phyloP scores from a whole-genome alignment of 1,139 yeast species.

The Taiozyma sp. region DNA sequence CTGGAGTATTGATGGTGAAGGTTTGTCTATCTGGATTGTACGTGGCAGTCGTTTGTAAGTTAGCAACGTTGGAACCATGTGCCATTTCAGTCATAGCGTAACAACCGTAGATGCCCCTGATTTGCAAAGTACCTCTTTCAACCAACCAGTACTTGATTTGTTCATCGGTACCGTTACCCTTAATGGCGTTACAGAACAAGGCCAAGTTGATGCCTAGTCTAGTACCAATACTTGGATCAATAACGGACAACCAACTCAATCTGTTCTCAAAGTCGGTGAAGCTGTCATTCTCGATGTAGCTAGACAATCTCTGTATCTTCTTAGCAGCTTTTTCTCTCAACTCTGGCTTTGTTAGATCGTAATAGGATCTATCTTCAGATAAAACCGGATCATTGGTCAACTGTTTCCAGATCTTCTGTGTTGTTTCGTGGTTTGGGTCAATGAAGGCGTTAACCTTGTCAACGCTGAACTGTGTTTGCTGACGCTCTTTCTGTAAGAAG shows the following conservation, averaged over 20 bases:
- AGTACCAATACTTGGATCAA: conserved; percentile 60
- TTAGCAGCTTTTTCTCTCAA: conserved; percentile 48
- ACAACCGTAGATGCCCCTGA: conserved; percentile 77
- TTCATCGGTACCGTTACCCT: conserved; percentile 65
- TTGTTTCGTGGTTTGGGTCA: conserved; percentile 45
- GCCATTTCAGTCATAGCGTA: conserved; percentile 94
- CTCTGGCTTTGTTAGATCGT: conserved; percentile 45
- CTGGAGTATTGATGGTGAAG: conserved; percentile 79
- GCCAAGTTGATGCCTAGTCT: conserved; percentile 70
- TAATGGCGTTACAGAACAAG: conserved; percentile 60
- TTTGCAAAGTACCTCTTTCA: conserved; percentile 60
- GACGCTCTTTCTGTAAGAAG: conserved; percentile 43
- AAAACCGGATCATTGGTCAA: conserved; percentile 52
- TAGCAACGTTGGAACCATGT: conserved; percentile 93
- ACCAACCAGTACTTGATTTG: conserved; percentile 66
- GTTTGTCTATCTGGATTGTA: conserved; percentile 61
- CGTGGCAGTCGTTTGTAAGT: conserved; percentile 86
- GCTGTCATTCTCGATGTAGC: conserved; percentile 43
- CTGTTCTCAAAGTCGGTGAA: conserved; percentile 37
- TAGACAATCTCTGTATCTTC: conserved; percentile 44
- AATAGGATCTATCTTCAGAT: conserved; percentile 41
- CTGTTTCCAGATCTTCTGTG: conserved; percentile 38
- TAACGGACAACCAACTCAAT: conserved; percentile 35
- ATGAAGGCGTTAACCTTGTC: conserved; percentile 46
- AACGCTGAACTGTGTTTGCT: conserved; percentile 38